Percentiles rank a stretch among this genome's conserved stretches.
phyloP scores from a whole-genome alignment of 306 rosid genomes.

The Gynostemma pentaphyllum region DNA sequence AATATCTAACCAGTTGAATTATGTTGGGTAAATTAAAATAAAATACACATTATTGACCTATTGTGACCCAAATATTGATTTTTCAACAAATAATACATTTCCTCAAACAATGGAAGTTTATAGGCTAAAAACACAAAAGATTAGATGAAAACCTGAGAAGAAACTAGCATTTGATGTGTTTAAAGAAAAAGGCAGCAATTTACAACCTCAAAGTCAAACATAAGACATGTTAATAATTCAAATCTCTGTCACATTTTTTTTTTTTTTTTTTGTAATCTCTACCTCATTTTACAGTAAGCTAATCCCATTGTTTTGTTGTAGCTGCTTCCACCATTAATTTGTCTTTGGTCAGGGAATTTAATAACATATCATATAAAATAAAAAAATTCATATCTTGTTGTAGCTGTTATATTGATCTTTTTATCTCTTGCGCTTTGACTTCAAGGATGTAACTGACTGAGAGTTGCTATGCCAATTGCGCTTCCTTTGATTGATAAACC shows the following conservation, averaged over 20 bases:
- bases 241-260: slow-evolving; percentile 3
- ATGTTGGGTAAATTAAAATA: too few relatives aligned
- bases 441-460: slow-evolving; percentile 84
- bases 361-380: neutral
- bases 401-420: neutral
- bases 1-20: too few relatives aligned
- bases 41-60: too few relatives aligned
- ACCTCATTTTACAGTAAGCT: slow-evolving; percentile 9
- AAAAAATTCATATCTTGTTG: neutral
- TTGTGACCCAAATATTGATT: too few relatives aligned
- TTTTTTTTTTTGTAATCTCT: neutral
- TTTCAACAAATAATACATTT: too few relatives aligned
- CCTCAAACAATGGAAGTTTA: too few relatives aligned
- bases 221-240: neutral
- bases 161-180: neutral
- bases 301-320: neutral
- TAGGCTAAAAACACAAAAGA: neutral
- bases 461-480: slow-evolving; percentile 97
- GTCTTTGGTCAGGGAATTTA: neutral
- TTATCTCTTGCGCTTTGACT: slow-evolving; percentile 96
- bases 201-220: slow-evolving; percentile 1
- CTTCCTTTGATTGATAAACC: slow-evolving; percentile 98
- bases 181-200: neutral
- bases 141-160: neutral
- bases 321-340: neutral